Conservation (phyloP, 139 green algal species). For the Chloropicon primus region DNA sequence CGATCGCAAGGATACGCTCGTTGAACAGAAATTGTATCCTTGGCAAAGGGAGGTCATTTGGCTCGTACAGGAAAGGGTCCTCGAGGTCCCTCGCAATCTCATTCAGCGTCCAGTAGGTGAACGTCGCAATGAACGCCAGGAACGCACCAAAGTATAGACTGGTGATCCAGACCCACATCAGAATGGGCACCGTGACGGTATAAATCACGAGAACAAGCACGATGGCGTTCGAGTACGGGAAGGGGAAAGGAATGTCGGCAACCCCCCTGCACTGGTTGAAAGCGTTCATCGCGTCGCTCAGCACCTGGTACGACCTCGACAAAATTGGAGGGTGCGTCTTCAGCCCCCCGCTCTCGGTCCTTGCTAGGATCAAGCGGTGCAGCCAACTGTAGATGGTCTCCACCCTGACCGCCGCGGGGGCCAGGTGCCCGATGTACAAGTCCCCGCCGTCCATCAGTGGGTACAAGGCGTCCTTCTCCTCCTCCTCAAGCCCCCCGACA, state of each 20-base stretch:
- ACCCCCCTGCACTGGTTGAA: neutral
- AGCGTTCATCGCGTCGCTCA: neutral
- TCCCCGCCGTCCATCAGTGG: neutral
- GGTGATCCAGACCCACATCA: slow-evolving; percentile 7
- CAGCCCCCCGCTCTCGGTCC: neutral
- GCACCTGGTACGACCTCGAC: neutral
- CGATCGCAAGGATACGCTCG: neutral
- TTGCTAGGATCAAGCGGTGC: neutral
- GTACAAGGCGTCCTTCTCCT: neutral
- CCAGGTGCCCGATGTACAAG: neutral
- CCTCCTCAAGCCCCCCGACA: neutral
- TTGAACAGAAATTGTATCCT: neutral
- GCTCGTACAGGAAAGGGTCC: slow-evolving; percentile 34
- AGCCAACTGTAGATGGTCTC: neutral
- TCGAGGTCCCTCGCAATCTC: slow-evolving; percentile 32
- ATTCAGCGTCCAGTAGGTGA: slow-evolving; percentile 15
- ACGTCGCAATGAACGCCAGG: slow-evolving; percentile 9
- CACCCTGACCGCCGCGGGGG: neutral
- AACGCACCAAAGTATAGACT: slow-evolving; percentile 15
- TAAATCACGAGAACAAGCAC: slow-evolving; percentile 5
- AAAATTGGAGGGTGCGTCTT: neutral
- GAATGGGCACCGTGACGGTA: neutral
- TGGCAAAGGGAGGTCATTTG: slow-evolving; percentile 14
- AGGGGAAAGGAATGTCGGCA: neutral
- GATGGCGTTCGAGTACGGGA: neutral